These are phyloP conservation scores for Eutypella sp. DNA, from an alignment of 2,329 filamentous ascomycete genomes.

Conservation along the genomic window DNA sequence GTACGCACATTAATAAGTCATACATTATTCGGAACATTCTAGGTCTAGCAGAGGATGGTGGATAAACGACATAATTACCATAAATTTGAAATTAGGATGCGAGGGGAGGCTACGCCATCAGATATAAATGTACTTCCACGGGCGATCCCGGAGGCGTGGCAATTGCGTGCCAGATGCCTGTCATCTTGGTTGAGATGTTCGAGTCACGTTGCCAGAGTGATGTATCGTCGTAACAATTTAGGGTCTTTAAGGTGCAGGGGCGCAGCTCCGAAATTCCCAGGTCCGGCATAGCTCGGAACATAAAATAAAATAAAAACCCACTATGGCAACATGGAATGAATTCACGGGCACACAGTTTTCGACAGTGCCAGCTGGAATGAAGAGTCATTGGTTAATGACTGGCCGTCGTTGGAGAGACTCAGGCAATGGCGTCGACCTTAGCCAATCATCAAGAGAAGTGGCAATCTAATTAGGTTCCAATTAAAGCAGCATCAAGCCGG, in stretches of 20 bases:
- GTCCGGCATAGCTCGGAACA: constrained; percentile 8
- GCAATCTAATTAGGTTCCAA: background rate
- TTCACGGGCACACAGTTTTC: no score
- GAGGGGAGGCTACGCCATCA: constrained; percentile 15
- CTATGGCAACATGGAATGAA: no score
- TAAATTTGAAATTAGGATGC: no score
- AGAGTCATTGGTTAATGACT: constrained; percentile 3
- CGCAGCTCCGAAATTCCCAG: constrained; percentile 9
- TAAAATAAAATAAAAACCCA: no score
- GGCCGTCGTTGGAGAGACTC: constrained; percentile 3
- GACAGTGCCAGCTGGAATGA: constrained; percentile 7
- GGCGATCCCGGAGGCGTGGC: constrained; percentile 4
- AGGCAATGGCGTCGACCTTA: background rate
- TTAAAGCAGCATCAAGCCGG: no score
- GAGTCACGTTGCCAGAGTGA: constrained; percentile 6
- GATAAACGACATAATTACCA: constrained; percentile 12
- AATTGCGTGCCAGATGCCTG: background rate
- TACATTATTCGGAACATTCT: no score
- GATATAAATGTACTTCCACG: constrained; percentile 16
- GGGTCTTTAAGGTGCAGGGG: constrained; percentile 3
- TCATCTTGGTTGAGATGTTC: background rate
- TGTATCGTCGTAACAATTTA: constrained; percentile 14
- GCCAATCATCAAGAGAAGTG: background rate
- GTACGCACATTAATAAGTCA: constrained; percentile 20
- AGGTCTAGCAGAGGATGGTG: constrained; percentile 14